Evolutionary conservation across 306 rosid genomes (phyloP).

Genomic region (Lotus japonicus): DNA sequence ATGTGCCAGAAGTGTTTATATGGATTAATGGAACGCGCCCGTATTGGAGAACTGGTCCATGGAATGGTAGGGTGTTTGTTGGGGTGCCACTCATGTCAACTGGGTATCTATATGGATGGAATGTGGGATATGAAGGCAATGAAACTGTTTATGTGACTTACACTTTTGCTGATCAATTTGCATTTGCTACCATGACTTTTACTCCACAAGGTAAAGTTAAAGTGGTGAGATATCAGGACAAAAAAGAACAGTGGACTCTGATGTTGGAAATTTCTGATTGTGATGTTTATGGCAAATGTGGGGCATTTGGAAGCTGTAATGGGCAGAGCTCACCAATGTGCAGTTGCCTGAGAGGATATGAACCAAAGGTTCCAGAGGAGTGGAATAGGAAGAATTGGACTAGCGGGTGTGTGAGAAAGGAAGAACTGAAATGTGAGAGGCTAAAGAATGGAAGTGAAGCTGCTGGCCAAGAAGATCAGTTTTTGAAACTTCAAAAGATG

Average conservation of each 20-base stretch:
- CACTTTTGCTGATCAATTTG: not conserved
- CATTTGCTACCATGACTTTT: not conserved
- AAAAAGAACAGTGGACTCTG: not conserved
- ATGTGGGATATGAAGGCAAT: conserved; percentile 6
- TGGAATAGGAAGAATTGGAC: conserved; percentile 39
- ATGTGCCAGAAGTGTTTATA: conserved; percentile 33
- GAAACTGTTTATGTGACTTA: conserved; percentile 33
- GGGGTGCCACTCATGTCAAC: conserved; percentile 34
- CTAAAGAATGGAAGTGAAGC: conserved; percentile 7
- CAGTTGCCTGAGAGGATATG: conserved; percentile 41
- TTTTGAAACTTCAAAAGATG: conserved; percentile 20
- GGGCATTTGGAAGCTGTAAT: conserved; percentile 36
- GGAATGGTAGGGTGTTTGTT: conserved; percentile 37
- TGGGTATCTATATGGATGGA: conserved; percentile 27
- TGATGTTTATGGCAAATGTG: conserved; percentile 38
- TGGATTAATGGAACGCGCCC: conserved; percentile 35
- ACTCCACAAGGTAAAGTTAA: conserved; percentile 24
- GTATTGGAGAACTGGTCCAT: conserved; percentile 47
- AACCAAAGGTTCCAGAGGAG: conserved; percentile 20
- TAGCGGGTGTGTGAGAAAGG: conserved; percentile 40
- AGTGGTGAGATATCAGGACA: not conserved
- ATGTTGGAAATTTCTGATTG: conserved; percentile 14
- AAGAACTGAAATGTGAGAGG: conserved; percentile 13
- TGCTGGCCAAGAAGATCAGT: conserved; percentile 17
- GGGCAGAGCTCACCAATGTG: conserved; percentile 19